Evolutionary conservation across 306 rosid genomes (phyloP), one percentile per base, ranked within the genome.

Genomic region (Trichosanthes truncata): DNA sequence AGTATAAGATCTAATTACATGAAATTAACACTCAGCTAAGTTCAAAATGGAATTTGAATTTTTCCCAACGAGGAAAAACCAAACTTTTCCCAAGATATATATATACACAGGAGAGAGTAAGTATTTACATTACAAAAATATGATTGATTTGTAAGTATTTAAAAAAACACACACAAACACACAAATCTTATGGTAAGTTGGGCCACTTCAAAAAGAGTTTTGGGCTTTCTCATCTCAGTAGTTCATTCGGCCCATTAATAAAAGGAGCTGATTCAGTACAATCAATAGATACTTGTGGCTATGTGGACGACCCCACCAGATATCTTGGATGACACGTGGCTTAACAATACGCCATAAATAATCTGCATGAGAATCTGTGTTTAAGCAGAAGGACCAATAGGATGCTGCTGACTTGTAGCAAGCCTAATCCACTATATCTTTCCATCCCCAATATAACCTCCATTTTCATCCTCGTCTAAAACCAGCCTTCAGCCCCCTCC

Each of bases 381-480:
- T 84, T 81, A 73, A 65, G 17, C 2, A 25, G 46, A 59, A 79
- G 80, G 23, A 81, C 98, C 97, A 94, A 92, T 94, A 73, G 87
- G 83, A 84, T 20, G 92, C 38, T 76, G 91, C 86, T 92, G 97
- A 92, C 76, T 57, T 89, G 94, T 81, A 82, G 86, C 85, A 85
- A 88, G 91, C 97, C 95, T 89, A 75, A 92, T 92, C 98, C 91
- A 85, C 89, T 85, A 83, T 80, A 89, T 89, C 92, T 68, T 26
- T 59, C 41, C 45, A 29, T 38, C 72, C 87, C 88, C 82, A 13
- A 67, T 81, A 60, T 82, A 83, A 73, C 82, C 51, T 49, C 87
- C 82, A 51, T 82, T 53, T 45, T 52, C 55, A 14, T 78, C 80
- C 66, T 72, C 53, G 18, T 65, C 57, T 48, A 43, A 21, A 57